Percentiles rank a stretch among this genome's conserved stretches.
Evolutionary conservation across 1,139 yeast species (phyloP).

Genomic region (Yamadazyma dushanensis): DNA sequence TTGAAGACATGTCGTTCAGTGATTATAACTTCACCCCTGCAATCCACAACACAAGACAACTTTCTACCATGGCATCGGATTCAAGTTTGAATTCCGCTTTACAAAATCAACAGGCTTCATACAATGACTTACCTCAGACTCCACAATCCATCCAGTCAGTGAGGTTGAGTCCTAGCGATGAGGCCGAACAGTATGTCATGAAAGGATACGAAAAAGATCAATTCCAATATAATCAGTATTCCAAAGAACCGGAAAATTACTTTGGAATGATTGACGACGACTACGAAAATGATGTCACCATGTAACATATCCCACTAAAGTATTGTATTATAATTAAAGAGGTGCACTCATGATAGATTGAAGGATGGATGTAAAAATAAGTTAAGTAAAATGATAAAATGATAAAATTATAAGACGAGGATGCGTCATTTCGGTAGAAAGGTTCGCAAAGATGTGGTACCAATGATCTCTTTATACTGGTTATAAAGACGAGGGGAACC

Average conservation of each 20-base stretch:
- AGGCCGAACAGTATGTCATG: constrained; percentile 42
- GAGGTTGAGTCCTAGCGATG: constrained; percentile 38
- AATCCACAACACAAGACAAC: constrained; percentile 13
- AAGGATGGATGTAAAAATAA: constrained; percentile 3
- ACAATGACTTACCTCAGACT: constrained; percentile 34
- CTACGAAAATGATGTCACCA: constrained; percentile 10
- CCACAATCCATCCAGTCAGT: constrained; percentile 30
- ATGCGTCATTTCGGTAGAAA: neutral
- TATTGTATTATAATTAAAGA: neutral
- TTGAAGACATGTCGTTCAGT: constrained; percentile 43
- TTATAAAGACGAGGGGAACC: constrained; percentile 4
- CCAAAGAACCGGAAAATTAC: constrained; percentile 41
- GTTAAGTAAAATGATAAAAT: neutral
- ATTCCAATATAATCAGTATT: constrained; percentile 17
- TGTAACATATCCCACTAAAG: constrained; percentile 1
- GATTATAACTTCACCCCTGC: constrained; percentile 30
- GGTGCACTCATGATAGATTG: constrained; percentile 2
- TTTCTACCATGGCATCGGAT: constrained; percentile 4
- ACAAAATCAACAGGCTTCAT: constrained; percentile 4
- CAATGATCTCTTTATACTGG: constrained; percentile 6
- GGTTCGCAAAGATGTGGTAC: neutral
- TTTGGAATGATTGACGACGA: constrained; percentile 35
- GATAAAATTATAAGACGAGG: neutral
- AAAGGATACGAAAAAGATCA: constrained; percentile 33
- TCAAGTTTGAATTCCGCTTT: constrained; percentile 16